Base-by-base conservation (phyloP, 1,139 yeast species). In the Wickerhamomyces sp. region DNA sequence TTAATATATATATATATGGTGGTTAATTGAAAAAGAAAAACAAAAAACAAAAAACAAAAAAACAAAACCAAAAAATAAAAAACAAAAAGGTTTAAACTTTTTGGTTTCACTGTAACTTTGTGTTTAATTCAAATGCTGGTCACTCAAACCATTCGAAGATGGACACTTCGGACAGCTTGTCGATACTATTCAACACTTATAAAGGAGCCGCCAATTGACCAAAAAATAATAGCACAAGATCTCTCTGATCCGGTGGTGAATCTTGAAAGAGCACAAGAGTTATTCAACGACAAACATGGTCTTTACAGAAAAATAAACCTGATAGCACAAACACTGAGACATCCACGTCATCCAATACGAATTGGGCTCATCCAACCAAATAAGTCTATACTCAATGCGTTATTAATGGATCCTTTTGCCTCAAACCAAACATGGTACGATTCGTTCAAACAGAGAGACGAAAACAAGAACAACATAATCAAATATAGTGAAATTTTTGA, bases 351-450 rank as follows among this genome's bases (percentile, higher is more conserved):
- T 3, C 45, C 49, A 3, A 33, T 51, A 12, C 42, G 54, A 29
- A 44, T 54, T 16, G 58, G 58, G 3, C 38, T 54, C 6, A 41
- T 52, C 17, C 50, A 51, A 0, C 19, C 53, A 2, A 44, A 44
- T 19, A 42, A 40, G 5, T 44, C 53, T 3, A 32, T 54, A 3
- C 30, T 54, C 7, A 47, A 53, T 17, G 38, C 58, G 3, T 21
- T 54, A 3, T 29, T 54, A 15, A 44, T 52, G 4, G 55, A 54
- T 33, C 55, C 56, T 5, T 54, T 53, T 31, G 52, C 52, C 3
- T 31, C 49, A 1, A 48, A 52, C 15, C 55, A 53, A 31, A n/a
- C 45, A 4, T 54, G 58, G 58, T 51, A 42, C 29, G 35, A 47
- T 5, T 37, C 38, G 9, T 39, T 54, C 16, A 30, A 27, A 5